Conservation (phyloP, 2,329 filamentous ascomycete genomes). For the Knoxdaviesia proteae region DNA sequence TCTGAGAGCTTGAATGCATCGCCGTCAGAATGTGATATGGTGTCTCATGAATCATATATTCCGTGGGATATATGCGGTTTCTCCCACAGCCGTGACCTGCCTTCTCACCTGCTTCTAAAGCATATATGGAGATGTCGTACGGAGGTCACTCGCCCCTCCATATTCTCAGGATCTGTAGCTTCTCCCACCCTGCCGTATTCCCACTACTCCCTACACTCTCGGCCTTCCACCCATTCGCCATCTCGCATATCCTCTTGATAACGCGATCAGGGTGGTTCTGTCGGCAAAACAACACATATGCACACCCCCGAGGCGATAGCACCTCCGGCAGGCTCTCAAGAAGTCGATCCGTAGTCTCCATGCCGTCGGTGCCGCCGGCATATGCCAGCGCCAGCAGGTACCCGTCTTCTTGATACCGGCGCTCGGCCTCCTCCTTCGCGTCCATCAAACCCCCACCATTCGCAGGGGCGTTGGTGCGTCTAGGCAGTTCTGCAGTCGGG, state of each 20-base stretch:
- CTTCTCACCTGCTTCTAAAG: neutral
- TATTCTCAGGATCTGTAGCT: conserved; percentile 70
- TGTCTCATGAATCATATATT: too few relatives aligned
- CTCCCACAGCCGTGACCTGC: too few relatives aligned
- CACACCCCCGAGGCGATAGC: conserved; percentile 49
- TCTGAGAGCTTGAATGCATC: too few relatives aligned
- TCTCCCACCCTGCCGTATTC: conserved; percentile 84
- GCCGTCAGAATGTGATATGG: too few relatives aligned
- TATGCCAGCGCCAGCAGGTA: conserved; percentile 71
- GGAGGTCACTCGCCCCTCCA: conserved; percentile 31
- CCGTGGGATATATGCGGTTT: too few relatives aligned
- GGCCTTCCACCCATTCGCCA: conserved; percentile 42
- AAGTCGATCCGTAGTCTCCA: conserved; percentile 77
- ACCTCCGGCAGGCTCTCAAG: conserved; percentile 46
- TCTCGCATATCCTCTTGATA: conserved; percentile 35
- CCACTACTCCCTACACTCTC: conserved; percentile 68
- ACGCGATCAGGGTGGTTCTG: conserved; percentile 72
- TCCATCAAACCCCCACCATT: too few relatives aligned
- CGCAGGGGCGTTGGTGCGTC: too few relatives aligned
- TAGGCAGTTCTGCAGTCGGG: conserved; percentile 56
- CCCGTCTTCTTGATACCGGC: conserved; percentile 56
- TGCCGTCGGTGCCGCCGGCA: conserved; percentile 73
- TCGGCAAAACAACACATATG: conserved; percentile 75
- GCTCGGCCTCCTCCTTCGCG: conserved; percentile 15
- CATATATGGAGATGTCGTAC: too few relatives aligned